These are phyloP conservation scores for Sugiyamaella marilandica DNA, from an alignment of 805 yeast genomes.

Conservation along the genomic window DNA sequence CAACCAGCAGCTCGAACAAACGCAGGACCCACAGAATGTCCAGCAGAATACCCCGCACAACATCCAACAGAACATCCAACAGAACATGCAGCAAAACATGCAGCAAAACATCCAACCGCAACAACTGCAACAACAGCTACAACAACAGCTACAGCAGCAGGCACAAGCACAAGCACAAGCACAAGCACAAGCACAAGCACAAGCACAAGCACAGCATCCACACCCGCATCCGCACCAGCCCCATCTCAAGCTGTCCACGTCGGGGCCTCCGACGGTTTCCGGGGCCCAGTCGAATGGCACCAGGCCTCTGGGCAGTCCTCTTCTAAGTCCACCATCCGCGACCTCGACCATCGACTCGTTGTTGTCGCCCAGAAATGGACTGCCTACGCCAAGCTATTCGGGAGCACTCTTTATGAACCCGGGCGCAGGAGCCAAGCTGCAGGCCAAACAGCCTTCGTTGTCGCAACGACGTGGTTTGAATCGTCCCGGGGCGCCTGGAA, in stretches of 20 bases:
- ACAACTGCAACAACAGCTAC: neutral
- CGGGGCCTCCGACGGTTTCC: too few relatives aligned
- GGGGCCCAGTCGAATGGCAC: neutral
- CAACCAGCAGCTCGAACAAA: neutral
- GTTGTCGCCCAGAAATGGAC: slow-evolving; percentile 19
- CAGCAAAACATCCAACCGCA: neutral
- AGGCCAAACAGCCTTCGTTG: slow-evolving; percentile 28
- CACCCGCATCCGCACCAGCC: neutral
- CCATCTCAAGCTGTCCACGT: neutral
- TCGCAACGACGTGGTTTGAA: slow-evolving; percentile 36
- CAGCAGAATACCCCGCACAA: neutral
- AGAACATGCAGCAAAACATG: neutral
- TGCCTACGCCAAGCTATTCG: slow-evolving; percentile 20
- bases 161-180: neutral
- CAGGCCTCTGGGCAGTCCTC: neutral
- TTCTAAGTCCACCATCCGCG: too few relatives aligned
- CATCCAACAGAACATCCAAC: neutral
- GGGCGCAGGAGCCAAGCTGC: slow-evolving; percentile 20
- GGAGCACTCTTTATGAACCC: slow-evolving; percentile 29
- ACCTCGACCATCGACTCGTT: slow-evolving; percentile 10
- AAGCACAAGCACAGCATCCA: too few relatives aligned
- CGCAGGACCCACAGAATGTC: neutral
- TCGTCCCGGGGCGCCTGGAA: slow-evolving; percentile 6
- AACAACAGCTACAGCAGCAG: neutral
- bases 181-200: neutral